Conservation (phyloP, 345 rosid species). For the Ceriops zippeliana region DNA sequence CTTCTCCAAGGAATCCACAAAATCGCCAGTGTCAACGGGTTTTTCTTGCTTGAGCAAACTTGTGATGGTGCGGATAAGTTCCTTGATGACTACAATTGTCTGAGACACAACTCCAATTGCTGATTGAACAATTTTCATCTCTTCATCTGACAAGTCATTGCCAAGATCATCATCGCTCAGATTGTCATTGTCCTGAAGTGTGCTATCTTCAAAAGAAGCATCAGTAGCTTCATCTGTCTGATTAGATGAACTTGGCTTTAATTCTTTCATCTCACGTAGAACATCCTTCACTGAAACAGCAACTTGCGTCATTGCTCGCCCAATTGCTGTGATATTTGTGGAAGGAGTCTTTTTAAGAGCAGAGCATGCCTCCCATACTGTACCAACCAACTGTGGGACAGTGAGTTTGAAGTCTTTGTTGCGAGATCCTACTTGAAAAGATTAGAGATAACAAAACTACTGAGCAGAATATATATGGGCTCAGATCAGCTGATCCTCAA, state of each 20-base stretch:
- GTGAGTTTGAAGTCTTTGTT: constrained; percentile 38
- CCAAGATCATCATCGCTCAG: constrained; percentile 56
- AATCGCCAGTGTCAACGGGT: constrained; percentile 39
- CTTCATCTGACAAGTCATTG: constrained; percentile 69
- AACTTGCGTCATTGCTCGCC: constrained; percentile 77
- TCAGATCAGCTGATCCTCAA: background rate
- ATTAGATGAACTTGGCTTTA: constrained; percentile 51
- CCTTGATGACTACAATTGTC: constrained; percentile 55
- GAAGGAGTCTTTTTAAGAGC: constrained; percentile 77
- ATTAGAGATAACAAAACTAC: constrained; percentile 3
- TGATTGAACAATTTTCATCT: constrained; percentile 71
- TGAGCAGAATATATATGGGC: background rate
- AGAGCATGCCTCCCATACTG: constrained; percentile 85
- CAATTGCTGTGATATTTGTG: constrained; percentile 69
- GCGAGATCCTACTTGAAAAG: constrained; percentile 43
- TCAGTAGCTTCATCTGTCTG: constrained; percentile 32
- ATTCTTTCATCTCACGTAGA: constrained; percentile 93
- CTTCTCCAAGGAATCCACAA: constrained; percentile 69
- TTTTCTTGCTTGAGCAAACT: constrained; percentile 68
- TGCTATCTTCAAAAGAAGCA: constrained; percentile 20
- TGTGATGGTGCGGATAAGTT: constrained; percentile 68
- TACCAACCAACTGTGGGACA: constrained; percentile 66
- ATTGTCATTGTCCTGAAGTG: constrained; percentile 22
- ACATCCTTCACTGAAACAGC: constrained; percentile 91
- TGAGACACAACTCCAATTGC: constrained; percentile 57